phyloP scores from a whole-genome alignment of 108 stramenopile genomes.

The Cylindrotheca closterium region DNA sequence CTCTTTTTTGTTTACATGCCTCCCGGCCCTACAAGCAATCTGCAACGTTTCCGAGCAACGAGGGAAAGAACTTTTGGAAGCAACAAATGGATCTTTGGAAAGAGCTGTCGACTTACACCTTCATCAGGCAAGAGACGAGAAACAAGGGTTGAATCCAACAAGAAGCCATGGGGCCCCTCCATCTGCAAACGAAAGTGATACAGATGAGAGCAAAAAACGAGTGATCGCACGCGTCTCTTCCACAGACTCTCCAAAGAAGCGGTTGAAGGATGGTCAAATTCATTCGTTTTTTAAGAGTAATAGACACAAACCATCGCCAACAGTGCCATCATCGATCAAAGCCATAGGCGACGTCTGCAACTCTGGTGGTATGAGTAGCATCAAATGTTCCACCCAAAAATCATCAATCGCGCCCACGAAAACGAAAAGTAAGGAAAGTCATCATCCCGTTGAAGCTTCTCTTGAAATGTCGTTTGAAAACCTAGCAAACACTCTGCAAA shows the following conservation, averaged over 20 bases:
- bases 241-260: background rate
- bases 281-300: background rate
- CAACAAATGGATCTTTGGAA: slow-evolving; percentile 41
- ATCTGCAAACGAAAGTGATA: background rate
- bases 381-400: background rate
- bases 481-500: slow-evolving; percentile 32
- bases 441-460: background rate
- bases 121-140: slow-evolving; percentile 8
- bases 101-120: slow-evolving; percentile 43
- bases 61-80: slow-evolving; percentile 37
- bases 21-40: background rate
- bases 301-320: background rate
- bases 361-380: background rate
- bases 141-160: background rate
- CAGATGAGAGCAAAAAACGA: background rate
- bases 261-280: background rate
- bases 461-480: slow-evolving; percentile 17
- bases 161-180: background rate
- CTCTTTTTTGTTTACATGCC: no score
- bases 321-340: background rate
- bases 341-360: background rate
- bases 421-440: no score
- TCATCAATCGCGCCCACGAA: no score
- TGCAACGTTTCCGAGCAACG: slow-evolving; percentile 11
- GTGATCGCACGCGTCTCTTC: background rate